Evolutionary conservation across 2,329 filamentous ascomycete genomes (phyloP).

Genomic region (Cladosporium cucumerinum): DNA sequence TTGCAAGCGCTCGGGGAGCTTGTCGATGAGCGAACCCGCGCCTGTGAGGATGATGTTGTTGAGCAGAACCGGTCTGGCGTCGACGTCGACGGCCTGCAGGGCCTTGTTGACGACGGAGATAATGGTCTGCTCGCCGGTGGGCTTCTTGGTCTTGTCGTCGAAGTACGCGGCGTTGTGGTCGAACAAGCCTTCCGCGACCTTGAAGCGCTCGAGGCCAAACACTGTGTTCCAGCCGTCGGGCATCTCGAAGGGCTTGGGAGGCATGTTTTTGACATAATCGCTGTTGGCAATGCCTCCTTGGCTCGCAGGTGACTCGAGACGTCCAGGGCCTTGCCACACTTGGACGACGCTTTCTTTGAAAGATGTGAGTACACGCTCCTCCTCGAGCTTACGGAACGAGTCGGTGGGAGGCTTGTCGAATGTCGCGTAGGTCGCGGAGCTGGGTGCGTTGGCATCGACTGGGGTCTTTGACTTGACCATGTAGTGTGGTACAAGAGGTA

Average conservation of each 20-base stretch:
- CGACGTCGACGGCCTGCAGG: slow-evolving; percentile 78
- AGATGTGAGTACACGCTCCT: slow-evolving; percentile 88
- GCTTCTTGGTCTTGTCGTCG: slow-evolving; percentile 48
- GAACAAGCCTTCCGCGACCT: slow-evolving; percentile 84
- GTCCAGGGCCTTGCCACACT: slow-evolving; percentile 79
- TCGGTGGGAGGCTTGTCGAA: slow-evolving; percentile 61
- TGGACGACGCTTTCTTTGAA: slow-evolving; percentile 98
- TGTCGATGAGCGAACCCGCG: slow-evolving; percentile 79
- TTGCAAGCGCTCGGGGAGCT: slow-evolving; percentile 87
- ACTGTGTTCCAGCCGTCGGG: slow-evolving; percentile 95
- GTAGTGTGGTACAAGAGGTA: slow-evolving; percentile 79
- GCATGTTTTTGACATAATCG: slow-evolving; percentile 68
- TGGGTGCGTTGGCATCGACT: slow-evolving; percentile 79
- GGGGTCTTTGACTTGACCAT: slow-evolving; percentile 82
- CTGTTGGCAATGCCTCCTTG: slow-evolving; percentile 56
- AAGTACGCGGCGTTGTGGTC: slow-evolving; percentile 73
- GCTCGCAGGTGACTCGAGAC: slow-evolving; percentile 45
- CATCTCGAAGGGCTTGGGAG: slow-evolving; percentile 91
- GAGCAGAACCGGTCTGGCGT: slow-evolving; percentile 77
- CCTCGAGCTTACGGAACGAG: slow-evolving; percentile 78
- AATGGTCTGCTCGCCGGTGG: slow-evolving; percentile 68
- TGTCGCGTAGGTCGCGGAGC: slow-evolving; percentile 70
- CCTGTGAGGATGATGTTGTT: slow-evolving; percentile 92
- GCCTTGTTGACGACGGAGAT: slow-evolving; percentile 76
- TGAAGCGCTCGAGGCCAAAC: slow-evolving; percentile 84